Evolutionary conservation across 139 green algal species (phyloP).

Genomic region (Chlorella sorokiniana): DNA sequence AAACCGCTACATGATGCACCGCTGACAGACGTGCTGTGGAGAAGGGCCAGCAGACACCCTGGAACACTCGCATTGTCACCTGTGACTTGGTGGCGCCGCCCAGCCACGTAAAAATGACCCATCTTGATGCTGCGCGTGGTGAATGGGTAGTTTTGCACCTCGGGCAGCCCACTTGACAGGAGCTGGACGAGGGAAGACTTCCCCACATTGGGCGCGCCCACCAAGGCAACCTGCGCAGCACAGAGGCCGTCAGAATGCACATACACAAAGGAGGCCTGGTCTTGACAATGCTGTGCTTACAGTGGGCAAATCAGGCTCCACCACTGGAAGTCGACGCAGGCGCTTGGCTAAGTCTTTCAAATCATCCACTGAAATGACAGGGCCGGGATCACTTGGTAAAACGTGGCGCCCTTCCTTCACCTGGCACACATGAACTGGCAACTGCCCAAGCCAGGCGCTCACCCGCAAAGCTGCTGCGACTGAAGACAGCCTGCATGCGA

Average conservation of each 20-base stretch:
- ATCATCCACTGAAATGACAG: conserved; percentile 58
- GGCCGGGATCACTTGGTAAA: too few species aligned
- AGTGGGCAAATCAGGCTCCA: conserved; percentile 84
- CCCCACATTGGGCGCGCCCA: conserved; percentile 93
- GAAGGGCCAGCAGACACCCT: too few species aligned
- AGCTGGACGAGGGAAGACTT: conserved; percentile 91
- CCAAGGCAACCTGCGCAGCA: conserved; percentile 65
- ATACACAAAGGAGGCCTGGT: too few species aligned
- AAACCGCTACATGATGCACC: not conserved
- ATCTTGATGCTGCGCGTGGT: conserved; percentile 97
- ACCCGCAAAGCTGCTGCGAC: conserved; percentile 12
- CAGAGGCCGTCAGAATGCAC: not conserved
- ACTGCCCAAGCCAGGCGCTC: not conserved
- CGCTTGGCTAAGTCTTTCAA: conserved; percentile 78
- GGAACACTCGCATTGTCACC: too few species aligned
- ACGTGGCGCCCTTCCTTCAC: not conserved
- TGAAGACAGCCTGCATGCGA: conserved; percentile 59
- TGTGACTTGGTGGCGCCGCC: conserved; percentile 77
- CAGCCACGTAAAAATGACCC: conserved; percentile 95
- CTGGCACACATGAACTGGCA: not conserved
- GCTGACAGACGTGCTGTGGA: too few species aligned
- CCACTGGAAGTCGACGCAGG: conserved; percentile 81
- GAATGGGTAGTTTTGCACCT: conserved; percentile 98
- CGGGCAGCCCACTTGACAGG: conserved; percentile 81
- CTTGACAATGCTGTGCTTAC: conserved; percentile 42